Percentiles rank a stretch among this genome's conserved stretches.
phyloP scores from a whole-genome alignment of 352 stramenopile species.

The Pythium dissimile region DNA sequence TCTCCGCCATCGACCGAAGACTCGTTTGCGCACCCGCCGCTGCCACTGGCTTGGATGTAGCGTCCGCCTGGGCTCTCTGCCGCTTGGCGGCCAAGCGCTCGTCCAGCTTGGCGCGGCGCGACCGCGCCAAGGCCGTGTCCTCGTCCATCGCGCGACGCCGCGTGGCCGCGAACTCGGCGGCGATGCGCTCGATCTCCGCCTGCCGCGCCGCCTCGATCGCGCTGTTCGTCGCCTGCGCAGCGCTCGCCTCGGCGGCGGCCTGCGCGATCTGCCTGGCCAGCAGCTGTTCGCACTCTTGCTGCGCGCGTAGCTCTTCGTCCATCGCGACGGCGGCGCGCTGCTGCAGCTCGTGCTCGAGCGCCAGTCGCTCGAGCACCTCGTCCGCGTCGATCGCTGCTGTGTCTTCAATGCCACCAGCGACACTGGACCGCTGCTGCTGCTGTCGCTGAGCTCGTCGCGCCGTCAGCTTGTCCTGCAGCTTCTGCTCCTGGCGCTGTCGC shows the following conservation, averaged over 20 bases:
- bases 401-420: not conserved
- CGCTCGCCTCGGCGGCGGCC: constrained; percentile 3
- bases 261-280: constrained; percentile 11
- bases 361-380: not conserved
- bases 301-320: constrained; percentile 15
- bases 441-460: constrained; percentile 11
- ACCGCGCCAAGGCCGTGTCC: not conserved
- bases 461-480: constrained; percentile 33
- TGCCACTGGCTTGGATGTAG: too few relatives aligned
- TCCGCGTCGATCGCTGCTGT: constrained; percentile 1
- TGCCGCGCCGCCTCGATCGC: constrained; percentile 24
- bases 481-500: constrained; percentile 62
- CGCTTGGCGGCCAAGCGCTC: constrained; percentile 6
- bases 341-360: constrained; percentile 22
- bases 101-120: constrained; percentile 5
- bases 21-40: constrained; percentile 3
- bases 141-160: not conserved
- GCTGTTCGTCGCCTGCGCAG: not conserved
- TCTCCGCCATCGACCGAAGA: constrained; percentile 8
- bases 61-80: not conserved
- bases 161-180: constrained; percentile 16
- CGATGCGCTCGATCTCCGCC: constrained; percentile 24
- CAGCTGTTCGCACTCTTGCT: constrained; percentile 12
- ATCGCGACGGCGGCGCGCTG: constrained; percentile 10
- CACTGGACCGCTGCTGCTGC: too few relatives aligned